Percentiles rank a stretch among this genome's conserved stretches.
Conservation (phyloP, 2,329 filamentous ascomycete genomes). For the Pseudocercospora pini-densiflorae region DNA sequence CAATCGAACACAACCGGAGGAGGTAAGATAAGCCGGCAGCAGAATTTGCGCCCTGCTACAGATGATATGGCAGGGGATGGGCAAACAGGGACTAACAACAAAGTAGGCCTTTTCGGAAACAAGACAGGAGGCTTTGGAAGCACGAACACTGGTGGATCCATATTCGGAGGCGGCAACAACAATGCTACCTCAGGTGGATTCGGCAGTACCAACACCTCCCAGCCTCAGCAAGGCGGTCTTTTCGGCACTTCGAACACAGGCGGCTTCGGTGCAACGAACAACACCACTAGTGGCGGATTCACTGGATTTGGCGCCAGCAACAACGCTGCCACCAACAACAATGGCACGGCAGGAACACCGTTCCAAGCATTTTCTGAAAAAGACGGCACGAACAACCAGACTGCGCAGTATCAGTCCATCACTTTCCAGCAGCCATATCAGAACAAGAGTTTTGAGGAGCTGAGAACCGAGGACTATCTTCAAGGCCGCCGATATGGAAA, state of each 20-base stretch:
- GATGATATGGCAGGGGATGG: background rate
- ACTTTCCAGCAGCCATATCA: constrained; percentile 79
- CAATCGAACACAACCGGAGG: constrained; percentile 38
- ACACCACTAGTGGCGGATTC: constrained; percentile 26
- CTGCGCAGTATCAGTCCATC: constrained; percentile 76
- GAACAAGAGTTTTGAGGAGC: constrained; percentile 82
- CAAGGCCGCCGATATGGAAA: constrained; percentile 86
- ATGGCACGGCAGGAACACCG: constrained; percentile 68
- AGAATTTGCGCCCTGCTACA: background rate
- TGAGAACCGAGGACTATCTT: constrained; percentile 78
- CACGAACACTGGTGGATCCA: constrained; percentile 42
- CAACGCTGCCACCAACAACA: constrained; percentile 56
- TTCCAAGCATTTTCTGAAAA: constrained; percentile 76
- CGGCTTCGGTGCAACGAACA: constrained; percentile 46
- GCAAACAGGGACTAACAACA: constrained; percentile 14
- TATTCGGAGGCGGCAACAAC: constrained; percentile 46
- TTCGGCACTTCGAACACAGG: constrained; percentile 17
- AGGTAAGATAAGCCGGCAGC: constrained; percentile 25
- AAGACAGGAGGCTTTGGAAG: constrained; percentile 56
- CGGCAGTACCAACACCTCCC: constrained; percentile 33
- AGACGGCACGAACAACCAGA: constrained; percentile 64
- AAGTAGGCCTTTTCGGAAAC: constrained; percentile 41
- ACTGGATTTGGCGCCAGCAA: constrained; percentile 45
- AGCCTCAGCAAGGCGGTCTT: constrained; percentile 13
- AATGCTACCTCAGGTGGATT: constrained; percentile 44